Conservation (phyloP, 495 filamentous ascomycete genomes). For the Penicillium samsonianum region DNA sequence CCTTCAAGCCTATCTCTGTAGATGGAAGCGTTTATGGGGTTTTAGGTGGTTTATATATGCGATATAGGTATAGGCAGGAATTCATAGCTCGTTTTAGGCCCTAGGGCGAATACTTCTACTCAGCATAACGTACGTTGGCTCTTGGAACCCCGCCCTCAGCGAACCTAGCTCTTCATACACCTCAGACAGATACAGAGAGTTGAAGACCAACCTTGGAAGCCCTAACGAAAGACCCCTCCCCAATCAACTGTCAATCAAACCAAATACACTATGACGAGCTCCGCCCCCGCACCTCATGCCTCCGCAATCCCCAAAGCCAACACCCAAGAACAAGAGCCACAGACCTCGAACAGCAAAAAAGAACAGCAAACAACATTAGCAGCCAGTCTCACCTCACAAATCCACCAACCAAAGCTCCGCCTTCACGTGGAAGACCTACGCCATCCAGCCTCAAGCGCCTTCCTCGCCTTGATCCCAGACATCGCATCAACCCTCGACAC, state of each 20-base stretch:
- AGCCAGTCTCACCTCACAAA: neutral
- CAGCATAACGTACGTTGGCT: no score
- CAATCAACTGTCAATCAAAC: neutral
- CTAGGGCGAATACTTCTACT: no score
- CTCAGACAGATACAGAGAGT: no score
- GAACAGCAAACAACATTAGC: neutral
- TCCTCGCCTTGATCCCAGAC: slow-evolving; percentile 61
- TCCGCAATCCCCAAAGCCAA: slow-evolving; percentile 17
- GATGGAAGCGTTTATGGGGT: no score
- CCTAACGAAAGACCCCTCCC: no score
- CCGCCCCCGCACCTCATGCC: slow-evolving; percentile 11
- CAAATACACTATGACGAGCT: slow-evolving; percentile 13
- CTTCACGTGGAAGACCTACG: slow-evolving; percentile 70
- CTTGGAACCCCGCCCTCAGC: no score
- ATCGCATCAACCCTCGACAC: slow-evolving; percentile 56
- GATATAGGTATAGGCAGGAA: no score
- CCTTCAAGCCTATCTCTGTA: no score
- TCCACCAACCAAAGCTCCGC: slow-evolving; percentile 63
- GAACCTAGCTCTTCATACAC: no score
- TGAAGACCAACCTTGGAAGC: no score
- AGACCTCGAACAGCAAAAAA: neutral
- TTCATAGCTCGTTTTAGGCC: no score
- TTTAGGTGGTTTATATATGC: no score
- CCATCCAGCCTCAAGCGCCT: slow-evolving; percentile 61
- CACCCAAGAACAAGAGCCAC: neutral